Percentiles rank a stretch among this genome's conserved stretches.
phyloP scores from a whole-genome alignment of 345 rosid genomes.

The Gossypium herbaceum region DNA sequence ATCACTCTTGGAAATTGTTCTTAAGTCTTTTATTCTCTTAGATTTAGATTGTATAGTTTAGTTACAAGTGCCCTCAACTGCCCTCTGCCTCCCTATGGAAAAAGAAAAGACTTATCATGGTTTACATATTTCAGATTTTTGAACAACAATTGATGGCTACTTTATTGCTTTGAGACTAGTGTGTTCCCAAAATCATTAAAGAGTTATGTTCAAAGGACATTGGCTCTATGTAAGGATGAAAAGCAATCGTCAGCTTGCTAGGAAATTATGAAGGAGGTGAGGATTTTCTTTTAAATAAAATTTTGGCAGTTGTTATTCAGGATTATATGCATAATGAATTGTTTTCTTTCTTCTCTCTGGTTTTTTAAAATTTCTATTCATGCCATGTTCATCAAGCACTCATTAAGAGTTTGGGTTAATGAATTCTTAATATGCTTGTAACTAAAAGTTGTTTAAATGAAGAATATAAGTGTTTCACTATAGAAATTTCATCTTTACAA shows the following conservation, averaged over 20 bases:
- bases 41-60: neutral
- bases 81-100: too few relatives aligned
- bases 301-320: neutral
- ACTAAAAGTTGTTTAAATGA: neutral
- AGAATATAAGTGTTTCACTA: neutral
- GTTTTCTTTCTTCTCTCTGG: neutral
- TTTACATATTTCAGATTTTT: neutral
- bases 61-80: neutral
- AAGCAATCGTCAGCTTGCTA: constrained; percentile 63
- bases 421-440: neutral
- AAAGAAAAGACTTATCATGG: neutral
- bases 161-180: constrained; percentile 54
- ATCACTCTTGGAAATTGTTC: neutral
- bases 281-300: neutral
- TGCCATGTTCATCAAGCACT: neutral
- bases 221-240: constrained; percentile 78
- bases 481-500: neutral
- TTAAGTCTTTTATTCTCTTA: neutral
- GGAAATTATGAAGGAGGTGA: constrained; percentile 70
- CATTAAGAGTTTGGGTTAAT: neutral
- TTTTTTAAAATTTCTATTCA: neutral
- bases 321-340: constrained; percentile 5
- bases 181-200: constrained; percentile 70
- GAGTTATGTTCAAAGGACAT: constrained; percentile 84
- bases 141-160: constrained; percentile 5